Evolutionary conservation across 257 asterid genomes (phyloP).

Genomic region (Salvia rosmarinus): DNA sequence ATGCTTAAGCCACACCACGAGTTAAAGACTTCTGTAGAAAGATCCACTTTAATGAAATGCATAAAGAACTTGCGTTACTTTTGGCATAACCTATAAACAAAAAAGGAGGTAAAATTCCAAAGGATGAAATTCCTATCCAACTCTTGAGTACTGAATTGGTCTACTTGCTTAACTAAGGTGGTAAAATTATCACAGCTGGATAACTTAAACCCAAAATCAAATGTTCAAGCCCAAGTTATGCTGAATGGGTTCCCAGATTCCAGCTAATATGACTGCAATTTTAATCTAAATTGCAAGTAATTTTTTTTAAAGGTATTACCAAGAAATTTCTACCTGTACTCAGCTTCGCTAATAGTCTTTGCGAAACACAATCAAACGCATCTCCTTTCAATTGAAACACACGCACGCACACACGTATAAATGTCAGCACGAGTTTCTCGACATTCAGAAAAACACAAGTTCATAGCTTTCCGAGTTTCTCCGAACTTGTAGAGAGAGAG

Average conservation of each 20-base stretch:
- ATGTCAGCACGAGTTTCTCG: no score
- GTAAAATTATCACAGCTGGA: no score
- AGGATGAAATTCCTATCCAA: neutral
- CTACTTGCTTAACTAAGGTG: neutral
- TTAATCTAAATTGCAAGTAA: neutral
- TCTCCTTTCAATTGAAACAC: neutral
- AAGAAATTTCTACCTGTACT: neutral
- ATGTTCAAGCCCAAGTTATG: no score
- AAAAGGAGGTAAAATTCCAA: neutral
- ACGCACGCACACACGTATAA: no score
- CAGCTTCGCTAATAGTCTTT: neutral
- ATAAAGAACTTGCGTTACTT: no score
- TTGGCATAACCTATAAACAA: neutral
- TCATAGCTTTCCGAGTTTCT: neutral
- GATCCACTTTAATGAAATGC: neutral
- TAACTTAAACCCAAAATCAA: neutral
- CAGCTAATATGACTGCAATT: neutral
- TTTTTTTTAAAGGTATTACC: neutral
- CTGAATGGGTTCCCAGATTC: neutral
- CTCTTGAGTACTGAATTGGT: neutral
- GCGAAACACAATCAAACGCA: neutral
- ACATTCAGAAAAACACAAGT: constrained; percentile 1
- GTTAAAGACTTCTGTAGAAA: neutral
- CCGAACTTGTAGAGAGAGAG: neutral
- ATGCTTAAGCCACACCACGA: constrained; percentile 4